Conservation (phyloP, 371 early-diverging fungal species). For the Mortierella sp. region DNA sequence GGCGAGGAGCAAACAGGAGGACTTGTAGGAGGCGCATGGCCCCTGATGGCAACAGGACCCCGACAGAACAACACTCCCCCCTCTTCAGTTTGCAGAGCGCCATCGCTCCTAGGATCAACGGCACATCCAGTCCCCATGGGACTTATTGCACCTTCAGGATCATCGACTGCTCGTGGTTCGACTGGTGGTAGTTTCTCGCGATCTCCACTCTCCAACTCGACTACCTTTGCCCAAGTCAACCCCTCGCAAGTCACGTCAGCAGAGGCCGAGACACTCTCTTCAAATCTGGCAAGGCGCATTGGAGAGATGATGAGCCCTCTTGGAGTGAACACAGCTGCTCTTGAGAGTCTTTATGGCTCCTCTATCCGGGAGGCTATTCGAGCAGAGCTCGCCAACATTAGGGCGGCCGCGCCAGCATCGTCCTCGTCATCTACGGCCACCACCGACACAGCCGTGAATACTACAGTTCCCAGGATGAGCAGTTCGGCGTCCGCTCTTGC, state of each 20-base stretch:
- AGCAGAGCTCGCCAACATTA: constrained; percentile 36
- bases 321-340: constrained; percentile 14
- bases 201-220: not conserved
- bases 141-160: constrained; percentile 10
- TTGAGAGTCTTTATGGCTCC: constrained; percentile 9
- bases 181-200: not conserved
- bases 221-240: not conserved
- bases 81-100: constrained; percentile 35
- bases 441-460: not conserved
- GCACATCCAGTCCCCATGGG: constrained; percentile 54
- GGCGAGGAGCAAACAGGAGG: constrained; percentile 57
- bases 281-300: constrained; percentile 37
- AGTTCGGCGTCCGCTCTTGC: not conserved
- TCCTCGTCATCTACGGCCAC: constrained; percentile 13
- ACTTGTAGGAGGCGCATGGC: constrained; percentile 58
- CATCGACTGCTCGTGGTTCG: not conserved
- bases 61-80: constrained; percentile 20
- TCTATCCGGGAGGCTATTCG: constrained; percentile 30
- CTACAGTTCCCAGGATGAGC: not conserved
- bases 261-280: constrained; percentile 31
- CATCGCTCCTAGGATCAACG: constrained; percentile 55
- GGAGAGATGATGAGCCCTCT: constrained; percentile 28
- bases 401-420: not conserved
- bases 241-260: not conserved
- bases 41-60: constrained; percentile 52